Conservation (phyloP, 2,329 filamentous ascomycete species). For the Arthrinium phaeospermum region DNA sequence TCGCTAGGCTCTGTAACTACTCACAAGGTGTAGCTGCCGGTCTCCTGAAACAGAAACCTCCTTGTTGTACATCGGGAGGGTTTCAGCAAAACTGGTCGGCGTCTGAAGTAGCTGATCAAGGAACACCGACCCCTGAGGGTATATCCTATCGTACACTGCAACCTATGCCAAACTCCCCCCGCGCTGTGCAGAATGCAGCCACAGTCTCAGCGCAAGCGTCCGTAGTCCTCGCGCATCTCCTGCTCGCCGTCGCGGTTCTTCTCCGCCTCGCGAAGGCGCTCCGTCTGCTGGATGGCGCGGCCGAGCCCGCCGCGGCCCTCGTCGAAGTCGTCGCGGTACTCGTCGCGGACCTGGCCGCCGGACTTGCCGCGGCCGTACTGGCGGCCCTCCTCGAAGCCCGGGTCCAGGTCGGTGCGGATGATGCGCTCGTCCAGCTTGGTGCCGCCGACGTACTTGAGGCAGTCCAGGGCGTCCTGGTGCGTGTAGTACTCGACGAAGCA, state of each 20-base stretch:
- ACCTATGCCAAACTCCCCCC: neutral
- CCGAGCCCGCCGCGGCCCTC: conserved; percentile 92
- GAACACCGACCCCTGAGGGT: conserved; percentile 10
- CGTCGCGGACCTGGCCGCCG: conserved; percentile 94
- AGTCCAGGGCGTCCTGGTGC: conserved; percentile 95
- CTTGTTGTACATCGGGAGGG: neutral
- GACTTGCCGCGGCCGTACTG: conserved; percentile 97
- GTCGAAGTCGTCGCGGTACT: conserved; percentile 97
- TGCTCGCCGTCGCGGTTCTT: conserved; percentile 41
- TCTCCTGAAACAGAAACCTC: neutral
- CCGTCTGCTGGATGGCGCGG: conserved; percentile 70
- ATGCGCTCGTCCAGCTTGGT: conserved; percentile 98
- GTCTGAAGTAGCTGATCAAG: neutral
- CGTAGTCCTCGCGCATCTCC: conserved; percentile 63
- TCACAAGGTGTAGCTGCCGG: neutral
- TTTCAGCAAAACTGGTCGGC: neutral
- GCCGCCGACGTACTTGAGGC: conserved; percentile 97
- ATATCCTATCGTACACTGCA: conserved; percentile 22
- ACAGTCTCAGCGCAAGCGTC: conserved; percentile 53
- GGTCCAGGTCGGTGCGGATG: conserved; percentile 93
- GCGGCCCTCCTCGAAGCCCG: conserved; percentile 92
- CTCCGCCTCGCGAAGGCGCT: conserved; percentile 51
- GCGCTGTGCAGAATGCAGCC: neutral
- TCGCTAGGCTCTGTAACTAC: neutral
- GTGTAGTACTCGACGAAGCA: conserved; percentile 99